Base-by-base conservation (phyloP, 2,329 filamentous ascomycete genomes). In the Aulographum hederae region DNA sequence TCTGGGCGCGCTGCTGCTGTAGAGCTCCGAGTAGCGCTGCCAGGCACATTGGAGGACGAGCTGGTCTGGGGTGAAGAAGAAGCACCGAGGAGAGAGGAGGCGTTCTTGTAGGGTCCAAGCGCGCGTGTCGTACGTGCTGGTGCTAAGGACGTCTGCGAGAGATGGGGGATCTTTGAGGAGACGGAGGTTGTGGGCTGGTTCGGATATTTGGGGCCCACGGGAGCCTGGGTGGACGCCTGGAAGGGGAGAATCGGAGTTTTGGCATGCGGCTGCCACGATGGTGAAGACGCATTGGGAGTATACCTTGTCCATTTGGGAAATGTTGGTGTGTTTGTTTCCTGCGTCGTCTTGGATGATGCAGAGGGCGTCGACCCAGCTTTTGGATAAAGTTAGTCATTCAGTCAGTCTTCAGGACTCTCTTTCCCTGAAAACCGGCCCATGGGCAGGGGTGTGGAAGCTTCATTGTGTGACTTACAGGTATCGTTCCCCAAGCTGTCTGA, bases 261-360 rank as follows among this genome's bases (percentile, higher is more conserved):
- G 8, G n/a, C 21, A 8, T 8, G 21, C 21, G 21, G 21, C 21
- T 25, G 21, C 21, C 21, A 25, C 21, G 21, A 25, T n/a, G 21
- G 21, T 25, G n/a, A n/a, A 3, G 52, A 39, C 28, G 41, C 38
- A 32, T 49, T 49, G 13, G 6, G 26, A 23, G 23, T 41, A 42
- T 6, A 40, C 36, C 5, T 12, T 14, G 21, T 32, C 33, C 40
- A 41, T 42, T 5, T 18, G 17, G 11, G 18, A 18, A 18, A 42
- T 35, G 15, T 31, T 19, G 12, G 18, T n/a, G 5, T 20, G 18
- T 29, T 34, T 38, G 15, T 40, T 17, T 2, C 29, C 18, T 3
- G 26, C 19, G 19, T 42, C 32, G 17, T 38, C 37, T 26, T 42
- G 37, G 17, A 33, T 32, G 13, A 41, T 38, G 19, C 39, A 42